These are phyloP conservation scores for Euphorbia celastroides DNA, from an alignment of 441 rosid genomes.

Conservation along the genomic window DNA sequence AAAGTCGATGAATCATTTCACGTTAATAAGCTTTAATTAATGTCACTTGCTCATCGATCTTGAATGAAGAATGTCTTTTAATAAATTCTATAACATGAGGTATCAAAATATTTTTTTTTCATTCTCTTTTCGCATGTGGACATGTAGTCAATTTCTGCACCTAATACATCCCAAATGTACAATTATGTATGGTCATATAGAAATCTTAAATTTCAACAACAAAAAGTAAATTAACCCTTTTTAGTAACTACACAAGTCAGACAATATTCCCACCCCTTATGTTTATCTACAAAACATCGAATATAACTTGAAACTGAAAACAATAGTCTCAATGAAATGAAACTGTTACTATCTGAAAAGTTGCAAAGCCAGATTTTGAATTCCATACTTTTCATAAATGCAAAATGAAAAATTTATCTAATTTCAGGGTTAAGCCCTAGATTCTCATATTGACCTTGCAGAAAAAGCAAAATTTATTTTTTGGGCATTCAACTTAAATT, in stretches of 20 bases:
- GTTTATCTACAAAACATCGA: too few species aligned
- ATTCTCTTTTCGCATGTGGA: background rate
- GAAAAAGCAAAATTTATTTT: background rate
- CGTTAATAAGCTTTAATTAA: too few species aligned
- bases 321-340: background rate
- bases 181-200: background rate
- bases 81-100: too few species aligned
- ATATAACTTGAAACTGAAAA: background rate
- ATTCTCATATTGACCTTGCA: constrained; percentile 2
- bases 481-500: background rate
- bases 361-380: background rate
- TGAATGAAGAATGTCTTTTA: too few species aligned
- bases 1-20: too few species aligned
- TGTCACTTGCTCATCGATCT: too few species aligned
- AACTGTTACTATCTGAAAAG: background rate
- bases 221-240: background rate
- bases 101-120: too few species aligned
- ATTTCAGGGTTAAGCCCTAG: background rate
- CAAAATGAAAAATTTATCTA: background rate
- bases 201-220: background rate
- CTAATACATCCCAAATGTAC: background rate
- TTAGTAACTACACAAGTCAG: background rate
- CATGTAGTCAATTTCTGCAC: background rate
- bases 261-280: background rate
- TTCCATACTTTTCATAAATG: background rate